Percentiles rank a stretch among this genome's conserved stretches.
Evolutionary conservation across 306 rosid species (phyloP).

Genomic region (Arachis hypogaea): DNA sequence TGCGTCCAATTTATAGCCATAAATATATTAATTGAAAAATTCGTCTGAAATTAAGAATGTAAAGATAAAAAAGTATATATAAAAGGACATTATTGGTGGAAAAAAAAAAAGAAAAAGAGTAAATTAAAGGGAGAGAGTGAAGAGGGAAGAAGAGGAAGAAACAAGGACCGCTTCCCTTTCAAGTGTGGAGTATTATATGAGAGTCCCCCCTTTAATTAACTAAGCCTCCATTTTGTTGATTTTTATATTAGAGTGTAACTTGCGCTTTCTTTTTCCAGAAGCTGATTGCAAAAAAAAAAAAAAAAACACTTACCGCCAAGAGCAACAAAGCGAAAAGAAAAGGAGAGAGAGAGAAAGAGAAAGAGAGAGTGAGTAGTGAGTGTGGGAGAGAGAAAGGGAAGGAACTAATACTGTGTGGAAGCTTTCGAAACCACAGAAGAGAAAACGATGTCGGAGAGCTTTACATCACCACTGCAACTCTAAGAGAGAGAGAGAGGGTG

Average conservation of each 20-base stretch:
- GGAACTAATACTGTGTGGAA: slow-evolving; percentile 43
- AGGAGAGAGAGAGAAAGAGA: slow-evolving; percentile 61
- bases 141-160: slow-evolving; percentile 53
- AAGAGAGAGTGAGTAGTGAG: slow-evolving; percentile 20
- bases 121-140: slow-evolving; percentile 25
- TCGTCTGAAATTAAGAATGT: slow-evolving; percentile 26
- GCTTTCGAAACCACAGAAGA: slow-evolving; percentile 66
- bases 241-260: slow-evolving; percentile 35
- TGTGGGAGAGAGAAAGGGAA: slow-evolving; percentile 25
- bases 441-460: slow-evolving; percentile 85
- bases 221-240: slow-evolving; percentile 54
- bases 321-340: slow-evolving; percentile 44
- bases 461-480: slow-evolving; percentile 71
- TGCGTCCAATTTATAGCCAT: slow-evolving; percentile 31
- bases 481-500: slow-evolving; percentile 38
- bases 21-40: slow-evolving; percentile 5
- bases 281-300: slow-evolving; percentile 48
- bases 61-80: slow-evolving; percentile 42
- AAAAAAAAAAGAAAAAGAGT: slow-evolving; percentile 42
- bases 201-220: slow-evolving; percentile 28
- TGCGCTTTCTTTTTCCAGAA: slow-evolving; percentile 61
- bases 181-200: slow-evolving; percentile 65
- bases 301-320: slow-evolving; percentile 50
- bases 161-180: slow-evolving; percentile 66
- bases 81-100: slow-evolving; percentile 55